phyloP scores from a whole-genome alignment of 345 rosid genomes.

The Gossypium bickii region DNA sequence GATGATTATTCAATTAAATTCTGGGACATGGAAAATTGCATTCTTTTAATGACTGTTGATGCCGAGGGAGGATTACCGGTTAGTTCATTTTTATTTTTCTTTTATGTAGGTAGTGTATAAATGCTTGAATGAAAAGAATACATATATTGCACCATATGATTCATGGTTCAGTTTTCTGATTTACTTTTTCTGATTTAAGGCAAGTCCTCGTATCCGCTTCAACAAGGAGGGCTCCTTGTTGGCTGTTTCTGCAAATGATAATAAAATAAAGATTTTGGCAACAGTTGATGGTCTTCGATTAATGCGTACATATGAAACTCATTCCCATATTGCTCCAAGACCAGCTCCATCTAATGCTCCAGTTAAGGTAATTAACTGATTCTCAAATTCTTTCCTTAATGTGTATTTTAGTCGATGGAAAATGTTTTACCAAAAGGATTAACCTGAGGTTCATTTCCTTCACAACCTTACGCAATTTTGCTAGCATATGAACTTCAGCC shows the following conservation, averaged over 20 bases:
- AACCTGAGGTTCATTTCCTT: not conserved
- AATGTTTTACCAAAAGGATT: not conserved
- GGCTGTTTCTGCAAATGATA: conserved; percentile 42
- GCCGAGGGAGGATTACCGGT: conserved; percentile 42
- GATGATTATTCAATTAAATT: conserved; percentile 35
- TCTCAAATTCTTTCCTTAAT: not conserved
- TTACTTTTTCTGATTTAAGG: conserved; percentile 23
- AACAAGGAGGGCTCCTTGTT: conserved; percentile 39
- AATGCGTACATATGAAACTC: conserved; percentile 28
- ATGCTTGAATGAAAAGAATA: not conserved
- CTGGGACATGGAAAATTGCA: conserved; percentile 44
- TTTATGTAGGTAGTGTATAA: not conserved
- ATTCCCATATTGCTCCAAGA: conserved; percentile 24
- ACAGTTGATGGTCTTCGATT: conserved; percentile 33
- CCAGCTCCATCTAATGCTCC: conserved; percentile 18
- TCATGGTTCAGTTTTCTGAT: not conserved
- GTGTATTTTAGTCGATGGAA: not conserved
- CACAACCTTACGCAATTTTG: not conserved
- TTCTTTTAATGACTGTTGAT: conserved; percentile 24
- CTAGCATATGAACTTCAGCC: not conserved
- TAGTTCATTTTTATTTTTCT: conserved; percentile 7
- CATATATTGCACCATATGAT: conserved; percentile 1
- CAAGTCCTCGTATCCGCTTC: conserved; percentile 39
- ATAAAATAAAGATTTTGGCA: conserved; percentile 35
- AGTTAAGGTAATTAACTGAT: conserved; percentile 10